phyloP scores from a whole-genome alignment of 225 moss, liverwort and hornwort species.

The Marchantia paleacea region DNA sequence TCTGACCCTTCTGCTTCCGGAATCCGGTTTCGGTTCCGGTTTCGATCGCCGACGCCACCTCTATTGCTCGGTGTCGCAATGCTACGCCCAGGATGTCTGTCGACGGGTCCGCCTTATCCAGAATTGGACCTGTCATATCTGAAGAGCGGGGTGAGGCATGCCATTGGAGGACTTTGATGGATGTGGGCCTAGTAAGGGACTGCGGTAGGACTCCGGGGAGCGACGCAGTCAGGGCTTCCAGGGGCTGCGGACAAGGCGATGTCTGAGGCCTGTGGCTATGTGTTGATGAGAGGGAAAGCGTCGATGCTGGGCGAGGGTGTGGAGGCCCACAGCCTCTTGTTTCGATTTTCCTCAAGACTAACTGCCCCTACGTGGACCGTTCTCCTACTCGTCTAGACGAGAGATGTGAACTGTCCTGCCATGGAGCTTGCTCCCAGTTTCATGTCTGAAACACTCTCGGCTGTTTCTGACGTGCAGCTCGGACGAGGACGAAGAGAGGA shows the following conservation, averaged over 20 bases:
- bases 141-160: not conserved
- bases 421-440: not conserved
- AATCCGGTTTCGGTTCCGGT: no score
- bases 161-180: not conserved
- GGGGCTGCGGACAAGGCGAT: not conserved
- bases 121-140: conserved; percentile 13
- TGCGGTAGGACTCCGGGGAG: not conserved
- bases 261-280: not conserved
- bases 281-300: not conserved
- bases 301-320: not conserved
- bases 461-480: conserved; percentile 15
- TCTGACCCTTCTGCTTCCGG: no score
- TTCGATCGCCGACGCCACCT: no score
- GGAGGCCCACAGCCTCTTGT: conserved; percentile 28
- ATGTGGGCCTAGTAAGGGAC: not conserved
- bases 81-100: not conserved
- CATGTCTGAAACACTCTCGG: conserved; percentile 2
- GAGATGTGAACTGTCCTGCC: not conserved
- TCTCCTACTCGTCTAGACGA: conserved; percentile 17
- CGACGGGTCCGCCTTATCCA: conserved; percentile 16
- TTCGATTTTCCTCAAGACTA: conserved; percentile 6
- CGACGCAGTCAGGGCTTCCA: not conserved
- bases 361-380: conserved; percentile 17
- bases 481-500: conserved; percentile 5
- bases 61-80: no score